A percentile compares a stretch with the other conserved stretches of the same genome.
These are phyloP conservation scores for Cucumis melo DNA, from an alignment of 306 rosid genomes.

Conservation along the genomic window DNA sequence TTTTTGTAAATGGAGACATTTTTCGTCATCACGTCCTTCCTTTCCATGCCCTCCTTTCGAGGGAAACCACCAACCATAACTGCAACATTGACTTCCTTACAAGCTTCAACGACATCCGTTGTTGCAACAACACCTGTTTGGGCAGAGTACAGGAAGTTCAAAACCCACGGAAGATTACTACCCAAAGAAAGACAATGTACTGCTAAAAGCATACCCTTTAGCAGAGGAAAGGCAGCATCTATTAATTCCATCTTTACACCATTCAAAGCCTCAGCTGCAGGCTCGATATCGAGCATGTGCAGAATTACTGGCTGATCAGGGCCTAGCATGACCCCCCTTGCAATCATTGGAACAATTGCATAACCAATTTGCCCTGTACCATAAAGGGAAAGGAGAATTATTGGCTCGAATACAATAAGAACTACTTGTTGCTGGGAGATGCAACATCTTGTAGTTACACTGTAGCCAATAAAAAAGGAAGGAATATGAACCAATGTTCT, in stretches of 20 bases:
- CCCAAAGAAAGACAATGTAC: not conserved
- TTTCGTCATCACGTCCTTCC: constrained; percentile 92
- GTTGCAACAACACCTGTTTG: constrained; percentile 88
- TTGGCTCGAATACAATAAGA: not conserved
- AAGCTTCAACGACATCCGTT: constrained; percentile 87
- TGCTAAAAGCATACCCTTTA: constrained; percentile 34
- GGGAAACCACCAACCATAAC: constrained; percentile 99
- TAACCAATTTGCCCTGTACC: constrained; percentile 83
- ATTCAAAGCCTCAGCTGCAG: constrained; percentile 85
- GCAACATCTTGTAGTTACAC: not conserved
- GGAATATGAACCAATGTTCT: not conserved
- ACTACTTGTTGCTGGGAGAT: not conserved
- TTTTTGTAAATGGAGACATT: constrained; percentile 82
- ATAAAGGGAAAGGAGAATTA: not conserved
- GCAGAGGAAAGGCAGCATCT: constrained; percentile 90
- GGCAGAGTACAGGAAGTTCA: not conserved
- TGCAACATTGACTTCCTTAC: constrained; percentile 75
- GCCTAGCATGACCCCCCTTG: constrained; percentile 93
- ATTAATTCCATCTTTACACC: constrained; percentile 89
- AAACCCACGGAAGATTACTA: not conserved
- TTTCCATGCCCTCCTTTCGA: constrained; percentile 96
- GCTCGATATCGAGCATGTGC: constrained; percentile 83
- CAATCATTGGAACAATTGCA: constrained; percentile 97
- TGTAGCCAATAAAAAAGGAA: not conserved
- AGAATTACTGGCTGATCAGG: constrained; percentile 89